These are phyloP conservation scores for Pestalotiopsis fici DNA, from an alignment of 2,329 filamentous ascomycete genomes.

Conservation along the genomic window DNA sequence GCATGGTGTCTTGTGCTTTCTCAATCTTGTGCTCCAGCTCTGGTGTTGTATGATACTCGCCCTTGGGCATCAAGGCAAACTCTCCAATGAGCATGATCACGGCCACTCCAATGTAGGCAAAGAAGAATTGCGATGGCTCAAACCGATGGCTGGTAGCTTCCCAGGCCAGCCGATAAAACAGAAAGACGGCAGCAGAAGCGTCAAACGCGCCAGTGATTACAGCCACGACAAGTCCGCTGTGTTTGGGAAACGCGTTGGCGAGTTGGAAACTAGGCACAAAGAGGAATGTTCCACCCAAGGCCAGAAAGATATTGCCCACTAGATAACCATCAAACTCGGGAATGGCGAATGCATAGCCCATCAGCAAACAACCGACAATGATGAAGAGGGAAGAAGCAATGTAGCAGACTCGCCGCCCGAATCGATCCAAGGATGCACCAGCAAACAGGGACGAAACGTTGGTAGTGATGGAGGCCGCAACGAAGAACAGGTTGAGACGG, in stretches of 20 bases:
- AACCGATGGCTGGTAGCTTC: conserved; percentile 40
- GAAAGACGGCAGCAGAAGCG: conserved; percentile 61
- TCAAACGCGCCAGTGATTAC: conserved; percentile 66
- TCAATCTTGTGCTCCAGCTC: conserved; percentile 42
- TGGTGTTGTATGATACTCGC: conserved; percentile 37
- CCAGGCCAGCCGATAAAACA: conserved; percentile 59
- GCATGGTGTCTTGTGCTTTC: conserved; percentile 32
- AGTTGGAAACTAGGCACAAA: conserved; percentile 68
- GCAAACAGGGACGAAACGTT: conserved; percentile 69
- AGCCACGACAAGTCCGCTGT: conserved; percentile 61
- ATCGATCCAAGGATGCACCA: conserved; percentile 67
- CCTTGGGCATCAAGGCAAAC: conserved; percentile 37
- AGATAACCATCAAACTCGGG: conserved; percentile 61
- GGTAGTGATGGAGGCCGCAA: conserved; percentile 66
- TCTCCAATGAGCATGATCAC: conserved; percentile 37
- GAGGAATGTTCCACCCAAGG: conserved; percentile 63
- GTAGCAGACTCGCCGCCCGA: conserved; percentile 64
- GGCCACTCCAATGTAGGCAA: conserved; percentile 37
- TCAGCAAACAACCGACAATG: conserved; percentile 56
- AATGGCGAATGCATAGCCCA: conserved; percentile 58
- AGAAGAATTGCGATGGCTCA: conserved; percentile 40
- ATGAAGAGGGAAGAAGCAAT: conserved; percentile 61
- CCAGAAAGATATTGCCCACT: conserved; percentile 59
- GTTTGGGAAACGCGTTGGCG: conserved; percentile 63
- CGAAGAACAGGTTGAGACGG: conserved; percentile 70